These are phyloP conservation scores for Mycosphaerella sp. DNA, from an alignment of 2,329 filamentous ascomycete genomes.

Conservation along the genomic window DNA sequence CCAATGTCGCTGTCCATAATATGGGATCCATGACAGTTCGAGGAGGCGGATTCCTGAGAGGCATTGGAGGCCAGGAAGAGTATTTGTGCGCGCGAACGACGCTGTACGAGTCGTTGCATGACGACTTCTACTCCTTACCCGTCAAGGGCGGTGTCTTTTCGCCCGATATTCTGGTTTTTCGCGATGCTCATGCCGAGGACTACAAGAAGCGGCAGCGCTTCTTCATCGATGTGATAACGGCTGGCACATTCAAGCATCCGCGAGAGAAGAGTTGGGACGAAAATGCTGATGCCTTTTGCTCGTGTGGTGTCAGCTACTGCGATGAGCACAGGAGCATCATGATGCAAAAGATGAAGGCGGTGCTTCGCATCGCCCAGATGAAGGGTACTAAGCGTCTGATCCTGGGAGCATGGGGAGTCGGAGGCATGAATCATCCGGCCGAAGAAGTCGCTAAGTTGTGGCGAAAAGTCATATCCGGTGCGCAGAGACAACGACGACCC, in stretches of 20 bases:
- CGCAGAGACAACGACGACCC: slow-evolving; percentile 27
- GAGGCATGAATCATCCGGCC: slow-evolving; percentile 57
- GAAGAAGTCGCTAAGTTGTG: slow-evolving; percentile 53
- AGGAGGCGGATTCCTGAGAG: slow-evolving; percentile 55
- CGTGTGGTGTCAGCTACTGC: slow-evolving; percentile 39
- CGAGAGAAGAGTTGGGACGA: slow-evolving; percentile 38
- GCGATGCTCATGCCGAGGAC: slow-evolving; percentile 38
- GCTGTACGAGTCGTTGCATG: slow-evolving; percentile 51
- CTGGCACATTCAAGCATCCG: slow-evolving; percentile 54
- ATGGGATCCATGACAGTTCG: slow-evolving; percentile 58
- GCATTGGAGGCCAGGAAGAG: slow-evolving; percentile 56
- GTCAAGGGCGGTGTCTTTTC: slow-evolving; percentile 53
- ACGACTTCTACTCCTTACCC: slow-evolving; percentile 55
- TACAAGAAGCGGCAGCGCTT: slow-evolving; percentile 47
- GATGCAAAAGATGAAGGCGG: slow-evolving; percentile 51
- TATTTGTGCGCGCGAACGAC: slow-evolving; percentile 56
- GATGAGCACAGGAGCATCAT: slow-evolving; percentile 47
- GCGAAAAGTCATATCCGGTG: slow-evolving; percentile 37
- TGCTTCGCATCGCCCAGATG: slow-evolving; percentile 47
- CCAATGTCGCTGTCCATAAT: slow-evolving; percentile 53
- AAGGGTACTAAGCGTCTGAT: slow-evolving; percentile 48
- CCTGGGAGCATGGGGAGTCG: slow-evolving; percentile 60
- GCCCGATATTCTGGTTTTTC: slow-evolving; percentile 54
- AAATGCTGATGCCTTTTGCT: slow-evolving; percentile 29
- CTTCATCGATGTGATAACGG: slow-evolving; percentile 53